These are phyloP conservation scores for Phytopythium chamaehyphon DNA, from an alignment of 352 stramenopile genomes.

Conservation along the genomic window DNA sequence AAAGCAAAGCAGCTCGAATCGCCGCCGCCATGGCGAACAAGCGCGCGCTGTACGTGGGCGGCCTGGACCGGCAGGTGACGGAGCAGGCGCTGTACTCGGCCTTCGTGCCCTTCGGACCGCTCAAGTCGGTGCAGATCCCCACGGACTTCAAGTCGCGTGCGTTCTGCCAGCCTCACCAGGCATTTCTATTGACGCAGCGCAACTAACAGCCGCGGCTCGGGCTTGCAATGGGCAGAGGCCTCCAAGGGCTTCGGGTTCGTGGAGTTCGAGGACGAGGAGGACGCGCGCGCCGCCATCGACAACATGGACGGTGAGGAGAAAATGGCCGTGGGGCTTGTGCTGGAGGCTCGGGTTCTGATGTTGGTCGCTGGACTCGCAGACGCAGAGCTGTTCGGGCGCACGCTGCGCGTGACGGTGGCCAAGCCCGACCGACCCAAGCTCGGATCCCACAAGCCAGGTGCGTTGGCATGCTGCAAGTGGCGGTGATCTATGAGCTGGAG, in stretches of 20 bases:
- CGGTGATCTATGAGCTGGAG: not conserved
- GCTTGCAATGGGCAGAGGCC: constrained; percentile 31
- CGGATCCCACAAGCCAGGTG: constrained; percentile 73
- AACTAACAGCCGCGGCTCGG: not conserved
- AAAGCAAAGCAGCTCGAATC: no score
- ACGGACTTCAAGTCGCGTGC: constrained; percentile 69
- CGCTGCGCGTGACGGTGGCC: constrained; percentile 89
- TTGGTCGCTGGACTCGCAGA: constrained; percentile 27
- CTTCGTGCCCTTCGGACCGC: constrained; percentile 78
- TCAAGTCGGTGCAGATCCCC: constrained; percentile 80
- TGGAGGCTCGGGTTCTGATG: not conserved
- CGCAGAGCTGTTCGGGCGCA: constrained; percentile 90
- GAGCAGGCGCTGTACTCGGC: constrained; percentile 84
- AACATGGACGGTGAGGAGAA: constrained; percentile 91
- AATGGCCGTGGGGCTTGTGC: not conserved
- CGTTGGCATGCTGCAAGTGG: not conserved
- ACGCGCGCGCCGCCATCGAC: constrained; percentile 90
- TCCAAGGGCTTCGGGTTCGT: constrained; percentile 94
- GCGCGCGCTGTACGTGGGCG: constrained; percentile 88
- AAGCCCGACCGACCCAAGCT: constrained; percentile 80
- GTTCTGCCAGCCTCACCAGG: constrained; percentile 4
- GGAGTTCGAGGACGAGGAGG: constrained; percentile 88
- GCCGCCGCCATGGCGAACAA: constrained; percentile 52
- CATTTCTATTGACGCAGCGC: not conserved
- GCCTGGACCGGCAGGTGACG: constrained; percentile 85